Evolutionary conservation across 768 basidiomycete species (phyloP), one percentile per base, ranked within the genome.

Genomic region (Boletus pseudo-olivaceus): DNA sequence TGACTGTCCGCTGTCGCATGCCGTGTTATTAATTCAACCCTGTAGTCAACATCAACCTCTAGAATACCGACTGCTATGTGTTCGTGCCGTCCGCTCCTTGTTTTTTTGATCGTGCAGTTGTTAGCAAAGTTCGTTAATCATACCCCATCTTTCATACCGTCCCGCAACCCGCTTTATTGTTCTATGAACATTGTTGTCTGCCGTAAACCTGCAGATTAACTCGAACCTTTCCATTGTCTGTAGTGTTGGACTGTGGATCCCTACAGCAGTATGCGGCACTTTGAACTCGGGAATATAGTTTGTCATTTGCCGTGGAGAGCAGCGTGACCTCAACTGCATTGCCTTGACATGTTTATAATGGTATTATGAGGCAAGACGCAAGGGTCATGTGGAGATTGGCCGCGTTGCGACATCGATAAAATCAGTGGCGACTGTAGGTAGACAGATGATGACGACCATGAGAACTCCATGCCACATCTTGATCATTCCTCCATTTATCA

Each of bases 11-110:
- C 29, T 2, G 15, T 44, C 11, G 1, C 20, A n/a, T 19, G 2
- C 0, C 1, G 12, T 37, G 9, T 62, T 46, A 29, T 40, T 67
- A 5, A 48, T 33, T 11, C 3, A 0, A 6, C 11, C 5, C 0
- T 39, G 19, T 4, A 70, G 70, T 67, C 53, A 55, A 38, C 39
- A 40, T 1, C 35, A 14, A 37, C 12, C 11, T 65, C 30, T 65
- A 67, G 54, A 56, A 26, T 40, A 1, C 11, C 33, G 14, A 19
- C 23, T 6, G 12, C 26, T 30, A 14, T 46, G 2, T 3, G n/a
- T 33, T 8, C 4, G 46, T 47, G 26, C 47, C 3, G 29, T 63
- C 58, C 68, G 19, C 48, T 70, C 68, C 0, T 68, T 60, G 34
- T 40, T 19, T 50, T 37, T 29, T 51, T 54, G 23, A 44, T 51